Base-by-base conservation (phyloP, 148 eudicot genomes). In the Spergularia marina region DNA sequence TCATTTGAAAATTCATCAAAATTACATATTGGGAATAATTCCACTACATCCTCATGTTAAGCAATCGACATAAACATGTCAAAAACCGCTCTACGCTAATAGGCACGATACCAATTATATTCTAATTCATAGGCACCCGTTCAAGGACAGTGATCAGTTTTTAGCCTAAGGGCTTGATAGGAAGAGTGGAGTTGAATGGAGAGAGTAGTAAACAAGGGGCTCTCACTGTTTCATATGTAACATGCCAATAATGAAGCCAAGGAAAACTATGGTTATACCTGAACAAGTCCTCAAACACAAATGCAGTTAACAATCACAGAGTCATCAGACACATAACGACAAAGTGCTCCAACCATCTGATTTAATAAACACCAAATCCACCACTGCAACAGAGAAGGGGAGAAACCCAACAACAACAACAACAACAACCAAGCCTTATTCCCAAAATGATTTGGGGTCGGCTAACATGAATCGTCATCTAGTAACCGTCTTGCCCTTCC, bases 221-320 rank as follows among this genome's bases (percentile, higher is more conserved):
- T 30, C 36, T 30, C 36, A 30, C 36, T 30, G 9, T 51, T n/a
- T 53, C 34, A 14, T 10, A 54, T 14, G n/a, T 53, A 70, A 70
- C 60, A 16, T 21, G 60, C 57, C 53, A 10, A 65, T 51, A 71
- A 65, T 21, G 39, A 76, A 65, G 36, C 49, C 54, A 64, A 65
- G 17, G 11, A n/a, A 39, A 64, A n/a, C n/a, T 75, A 18, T 39
- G 15, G 9, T 73, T 61, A 56, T 77, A 95, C 99, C 99, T 96
- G 97, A 74, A 91, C 98, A 76, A 96, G 89, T 79, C 97, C 98
- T 84, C 83, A 83, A 62, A 96, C 86, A 85, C 93, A 92, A 83
- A 96, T 90, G 40, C 95, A 89, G 79, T 97, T 89, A 70, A 96
- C 94, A 82, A 88, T 87, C 10, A 98, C 88, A 68, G 93, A 87